Evolutionary conservation across 2,329 filamentous ascomycete species (phyloP).

Genomic region (Tolypocladium sp.): DNA sequence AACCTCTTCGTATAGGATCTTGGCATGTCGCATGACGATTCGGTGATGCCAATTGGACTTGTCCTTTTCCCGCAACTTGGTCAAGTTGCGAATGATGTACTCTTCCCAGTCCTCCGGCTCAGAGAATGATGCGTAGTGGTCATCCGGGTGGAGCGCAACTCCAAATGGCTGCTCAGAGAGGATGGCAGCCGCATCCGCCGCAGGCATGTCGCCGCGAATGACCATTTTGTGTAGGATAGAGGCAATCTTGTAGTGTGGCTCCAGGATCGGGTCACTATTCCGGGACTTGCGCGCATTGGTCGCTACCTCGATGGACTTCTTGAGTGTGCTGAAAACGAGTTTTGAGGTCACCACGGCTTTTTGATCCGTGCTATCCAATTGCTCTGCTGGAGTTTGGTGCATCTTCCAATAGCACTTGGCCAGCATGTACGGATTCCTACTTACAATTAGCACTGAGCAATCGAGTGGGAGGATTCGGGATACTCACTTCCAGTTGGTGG

Average conservation of each 20-base stretch:
- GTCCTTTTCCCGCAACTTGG: constrained; percentile 57
- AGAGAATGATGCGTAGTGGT: constrained; percentile 23
- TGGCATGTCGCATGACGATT: constrained; percentile 67
- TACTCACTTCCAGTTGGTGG: constrained; percentile 48
- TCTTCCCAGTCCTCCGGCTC: constrained; percentile 50
- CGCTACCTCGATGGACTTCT: constrained; percentile 41
- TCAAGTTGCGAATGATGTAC: constrained; percentile 42
- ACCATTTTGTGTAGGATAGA: constrained; percentile 78
- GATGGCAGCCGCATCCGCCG: constrained; percentile 40
- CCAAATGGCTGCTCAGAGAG: constrained; percentile 48
- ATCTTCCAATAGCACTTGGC: constrained; percentile 57
- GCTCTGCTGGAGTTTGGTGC: constrained; percentile 39
- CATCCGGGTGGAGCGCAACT: constrained; percentile 19
- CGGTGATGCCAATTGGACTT: constrained; percentile 95
- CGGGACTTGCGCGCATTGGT: constrained; percentile 43
- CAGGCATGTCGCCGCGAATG: constrained; percentile 35
- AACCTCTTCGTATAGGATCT: constrained; percentile 42
- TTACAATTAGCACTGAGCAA: constrained; percentile 12
- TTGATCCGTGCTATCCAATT: constrained; percentile 34
- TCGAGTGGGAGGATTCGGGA: not conserved
- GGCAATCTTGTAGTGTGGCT: constrained; percentile 88
- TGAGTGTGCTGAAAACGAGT: constrained; percentile 37
- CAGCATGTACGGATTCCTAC: constrained; percentile 49
- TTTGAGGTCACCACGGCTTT: constrained; percentile 20
- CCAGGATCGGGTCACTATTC: constrained; percentile 68